Conservation (phyloP, 2,329 filamentous ascomycete genomes). For the Tricladium varicosporioides region DNA sequence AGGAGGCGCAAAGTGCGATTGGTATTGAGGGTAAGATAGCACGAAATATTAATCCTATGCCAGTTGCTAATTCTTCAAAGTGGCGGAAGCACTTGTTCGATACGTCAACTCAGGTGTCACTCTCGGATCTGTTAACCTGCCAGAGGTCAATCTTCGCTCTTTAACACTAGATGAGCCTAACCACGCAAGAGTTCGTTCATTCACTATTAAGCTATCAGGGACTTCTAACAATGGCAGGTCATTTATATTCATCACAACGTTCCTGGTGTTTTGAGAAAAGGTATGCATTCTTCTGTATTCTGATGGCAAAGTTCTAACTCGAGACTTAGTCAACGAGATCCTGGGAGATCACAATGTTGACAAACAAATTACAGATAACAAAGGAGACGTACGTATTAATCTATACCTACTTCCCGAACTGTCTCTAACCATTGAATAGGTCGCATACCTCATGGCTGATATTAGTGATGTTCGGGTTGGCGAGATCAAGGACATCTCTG, state of each 20-base stretch:
- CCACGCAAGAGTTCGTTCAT: constrained; percentile 68
- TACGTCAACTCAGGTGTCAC: constrained; percentile 97
- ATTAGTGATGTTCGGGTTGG: constrained; percentile 79
- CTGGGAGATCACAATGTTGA: constrained; percentile 95
- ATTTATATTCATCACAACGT: constrained; percentile 98
- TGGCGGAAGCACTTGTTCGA: constrained; percentile 79
- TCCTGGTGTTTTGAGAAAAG: constrained; percentile 86
- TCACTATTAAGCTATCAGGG: constrained; percentile 5
- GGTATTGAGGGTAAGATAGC: constrained; percentile 68
- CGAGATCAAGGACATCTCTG: constrained; percentile 84
- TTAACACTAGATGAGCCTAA: constrained; percentile 86
- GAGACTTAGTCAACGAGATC: constrained; percentile 79
- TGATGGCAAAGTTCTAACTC: not conserved
- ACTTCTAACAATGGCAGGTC: constrained; percentile 48
- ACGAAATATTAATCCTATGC: not conserved
- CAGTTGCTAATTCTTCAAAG: constrained; percentile 40
- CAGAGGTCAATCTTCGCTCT: constrained; percentile 89
- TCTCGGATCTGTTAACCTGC: constrained; percentile 89
- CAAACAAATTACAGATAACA: constrained; percentile 96
- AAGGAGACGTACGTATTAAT: constrained; percentile 69
- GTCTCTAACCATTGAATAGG: constrained; percentile 40
- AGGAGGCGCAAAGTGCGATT: constrained; percentile 95
- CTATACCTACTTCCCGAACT: not conserved
- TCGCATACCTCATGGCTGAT: constrained; percentile 97
- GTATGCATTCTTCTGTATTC: constrained; percentile 40